Conservation (phyloP, 208 protist genomes). For the Trypanosoma theileri region DNA sequence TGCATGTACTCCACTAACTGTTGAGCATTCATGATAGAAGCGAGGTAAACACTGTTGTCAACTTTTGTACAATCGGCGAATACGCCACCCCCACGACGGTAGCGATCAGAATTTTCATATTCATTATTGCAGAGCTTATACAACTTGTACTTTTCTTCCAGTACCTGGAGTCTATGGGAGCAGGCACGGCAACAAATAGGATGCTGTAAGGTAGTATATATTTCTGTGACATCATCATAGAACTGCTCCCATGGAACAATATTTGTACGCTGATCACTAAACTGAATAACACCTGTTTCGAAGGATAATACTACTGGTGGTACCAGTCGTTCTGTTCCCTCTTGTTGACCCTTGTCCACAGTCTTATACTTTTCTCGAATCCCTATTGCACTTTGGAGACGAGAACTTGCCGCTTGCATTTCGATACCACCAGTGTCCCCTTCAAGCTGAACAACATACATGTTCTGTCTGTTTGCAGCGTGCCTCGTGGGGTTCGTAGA, state of each 20-base stretch:
- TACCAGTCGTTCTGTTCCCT: constrained; percentile 27
- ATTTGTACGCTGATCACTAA: constrained; percentile 46
- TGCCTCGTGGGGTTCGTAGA: background rate
- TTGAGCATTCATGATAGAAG: constrained; percentile 86
- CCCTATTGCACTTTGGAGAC: constrained; percentile 41
- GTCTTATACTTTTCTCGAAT: constrained; percentile 73
- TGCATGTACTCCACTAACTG: constrained; percentile 92
- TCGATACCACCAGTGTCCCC: constrained; percentile 78
- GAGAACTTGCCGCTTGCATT: constrained; percentile 56
- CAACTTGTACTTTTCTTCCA: constrained; percentile 93
- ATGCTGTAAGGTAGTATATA: constrained; percentile 54
- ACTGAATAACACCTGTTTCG: constrained; percentile 65
- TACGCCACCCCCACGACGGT: constrained; percentile 68
- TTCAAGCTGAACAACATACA: constrained; percentile 63
- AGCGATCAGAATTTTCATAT: constrained; percentile 61
- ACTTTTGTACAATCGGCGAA: constrained; percentile 91
- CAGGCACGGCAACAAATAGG: constrained; percentile 53
- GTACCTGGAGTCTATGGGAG: constrained; percentile 76
- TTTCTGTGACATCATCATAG: constrained; percentile 53
- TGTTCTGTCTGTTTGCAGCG: constrained; percentile 17
- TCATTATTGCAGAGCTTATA: constrained; percentile 91
- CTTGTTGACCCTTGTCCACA: constrained; percentile 61
- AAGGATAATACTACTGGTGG: constrained; percentile 53
- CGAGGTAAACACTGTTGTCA: constrained; percentile 91
- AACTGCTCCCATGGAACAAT: constrained; percentile 78